A percentile compares a stretch with the other conserved stretches of the same genome.
Evolutionary conservation across 2,329 filamentous ascomycete genomes (phyloP).

Genomic region (Purpureocillium takamizusanense): DNA sequence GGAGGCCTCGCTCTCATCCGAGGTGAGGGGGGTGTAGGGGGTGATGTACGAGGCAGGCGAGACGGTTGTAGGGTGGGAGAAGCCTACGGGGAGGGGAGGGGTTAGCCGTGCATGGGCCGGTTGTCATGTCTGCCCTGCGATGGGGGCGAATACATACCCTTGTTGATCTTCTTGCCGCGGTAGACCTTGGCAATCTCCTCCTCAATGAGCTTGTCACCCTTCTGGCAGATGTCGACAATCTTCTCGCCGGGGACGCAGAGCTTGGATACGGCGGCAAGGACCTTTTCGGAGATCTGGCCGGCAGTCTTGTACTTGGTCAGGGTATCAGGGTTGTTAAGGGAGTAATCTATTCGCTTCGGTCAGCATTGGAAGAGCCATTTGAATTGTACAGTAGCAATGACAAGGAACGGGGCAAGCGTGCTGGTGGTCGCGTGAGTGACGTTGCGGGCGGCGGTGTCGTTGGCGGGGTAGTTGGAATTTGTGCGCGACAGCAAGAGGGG

Average conservation of each 20-base stretch:
- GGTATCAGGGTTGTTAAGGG: constrained; percentile 84
- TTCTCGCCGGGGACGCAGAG: constrained; percentile 77
- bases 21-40: constrained; percentile 85
- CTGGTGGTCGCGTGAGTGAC: constrained; percentile 6
- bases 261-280: constrained; percentile 73
- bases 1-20: constrained; percentile 77
- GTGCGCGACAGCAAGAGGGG: constrained; percentile 11
- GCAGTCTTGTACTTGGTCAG: constrained; percentile 99
- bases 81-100: constrained; percentile 42
- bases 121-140: too few relatives aligned
- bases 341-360: constrained; percentile 55
- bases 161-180: constrained; percentile 93
- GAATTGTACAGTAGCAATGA: too few relatives aligned
- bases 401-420: too few relatives aligned
- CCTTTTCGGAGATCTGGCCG: constrained; percentile 89
- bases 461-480: constrained; percentile 9
- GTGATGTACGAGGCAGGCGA: constrained; percentile 92
- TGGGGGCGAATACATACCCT: constrained; percentile 52
- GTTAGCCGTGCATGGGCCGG: neutral
- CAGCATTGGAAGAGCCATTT: constrained; percentile 1
- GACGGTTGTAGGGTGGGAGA: constrained; percentile 89
- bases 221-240: constrained; percentile 88
- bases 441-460: neutral
- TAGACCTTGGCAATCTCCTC: constrained; percentile 94
- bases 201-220: constrained; percentile 89